phyloP scores from a whole-genome alignment of 2,329 filamentous ascomycete species.

The Fusarium sp. region DNA sequence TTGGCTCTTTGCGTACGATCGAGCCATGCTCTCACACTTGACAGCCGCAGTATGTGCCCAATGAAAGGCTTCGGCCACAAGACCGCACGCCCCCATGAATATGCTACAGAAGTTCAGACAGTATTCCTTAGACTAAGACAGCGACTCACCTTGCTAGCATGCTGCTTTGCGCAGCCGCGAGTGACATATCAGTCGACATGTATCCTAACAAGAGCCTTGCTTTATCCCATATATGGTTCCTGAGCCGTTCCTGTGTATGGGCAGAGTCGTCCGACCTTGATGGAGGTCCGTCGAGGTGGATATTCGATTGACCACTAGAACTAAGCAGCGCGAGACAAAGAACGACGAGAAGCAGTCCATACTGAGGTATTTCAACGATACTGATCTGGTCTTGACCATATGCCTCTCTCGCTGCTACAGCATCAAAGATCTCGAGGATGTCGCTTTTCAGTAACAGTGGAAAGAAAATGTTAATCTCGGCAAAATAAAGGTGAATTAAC shows the following conservation, averaged over 20 bases:
- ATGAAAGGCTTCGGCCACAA: slow-evolving; percentile 46
- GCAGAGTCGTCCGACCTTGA: not conserved
- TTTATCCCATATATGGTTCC: slow-evolving; percentile 43
- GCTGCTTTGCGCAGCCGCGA: slow-evolving; percentile 48
- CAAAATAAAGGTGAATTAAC: slow-evolving; percentile 41
- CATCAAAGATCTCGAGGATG: not conserved
- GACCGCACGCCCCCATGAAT: slow-evolving; percentile 46
- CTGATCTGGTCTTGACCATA: not conserved
- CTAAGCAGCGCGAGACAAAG: slow-evolving; percentile 18
- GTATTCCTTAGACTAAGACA: no score
- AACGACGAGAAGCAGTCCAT: slow-evolving; percentile 19
- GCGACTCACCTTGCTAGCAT: slow-evolving; percentile 49
- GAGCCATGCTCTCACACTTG: slow-evolving; percentile 49
- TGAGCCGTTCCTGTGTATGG: rapidly evolving
- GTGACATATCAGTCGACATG: slow-evolving; percentile 37
- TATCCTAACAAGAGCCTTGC: slow-evolving; percentile 44
- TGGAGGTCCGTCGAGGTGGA: not conserved
- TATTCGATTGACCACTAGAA: not conserved
- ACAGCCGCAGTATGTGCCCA: slow-evolving; percentile 49
- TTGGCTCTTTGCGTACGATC: slow-evolving; percentile 2
- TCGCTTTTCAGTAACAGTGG: slow-evolving; percentile 15
- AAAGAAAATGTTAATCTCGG: slow-evolving; percentile 50
- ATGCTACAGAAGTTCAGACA: slow-evolving; percentile 31
- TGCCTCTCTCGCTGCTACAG: not conserved
- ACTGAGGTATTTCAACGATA: not conserved